Percentiles rank a stretch among this genome's conserved stretches.
Evolutionary conservation across 2,329 filamentous ascomycete species (phyloP).

Genomic region (Orbilia ellipsospora): DNA sequence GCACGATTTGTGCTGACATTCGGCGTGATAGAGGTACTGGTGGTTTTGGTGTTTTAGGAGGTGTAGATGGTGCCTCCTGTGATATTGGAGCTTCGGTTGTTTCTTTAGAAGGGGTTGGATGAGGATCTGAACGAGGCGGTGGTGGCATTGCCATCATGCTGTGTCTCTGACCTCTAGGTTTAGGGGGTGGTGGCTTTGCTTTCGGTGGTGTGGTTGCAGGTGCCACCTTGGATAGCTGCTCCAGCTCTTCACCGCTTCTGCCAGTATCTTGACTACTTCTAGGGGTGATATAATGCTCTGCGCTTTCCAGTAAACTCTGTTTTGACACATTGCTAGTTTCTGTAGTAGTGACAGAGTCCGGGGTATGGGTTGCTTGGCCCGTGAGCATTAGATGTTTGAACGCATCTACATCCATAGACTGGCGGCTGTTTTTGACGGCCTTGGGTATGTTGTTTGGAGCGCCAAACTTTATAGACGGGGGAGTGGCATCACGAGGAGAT

Average conservation of each 20-base stretch:
- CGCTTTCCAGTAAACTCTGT: slow-evolving; percentile 31
- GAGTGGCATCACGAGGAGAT: slow-evolving; percentile 8
- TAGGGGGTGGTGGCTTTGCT: slow-evolving; percentile 49
- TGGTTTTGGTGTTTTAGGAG: slow-evolving; percentile 43
- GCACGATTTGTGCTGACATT: slow-evolving; percentile 26
- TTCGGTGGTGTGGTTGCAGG: slow-evolving; percentile 13
- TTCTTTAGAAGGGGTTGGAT: slow-evolving; percentile 20
- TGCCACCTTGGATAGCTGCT: slow-evolving; percentile 14
- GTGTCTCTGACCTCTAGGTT: slow-evolving; percentile 47
- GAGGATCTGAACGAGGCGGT: slow-evolving; percentile 29
- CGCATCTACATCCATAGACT: slow-evolving; percentile 77
- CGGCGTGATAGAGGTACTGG: slow-evolving; percentile 50
- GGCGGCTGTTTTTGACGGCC: slow-evolving; percentile 59
- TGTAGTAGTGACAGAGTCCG: slow-evolving; percentile 61
- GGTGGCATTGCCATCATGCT: slow-evolving; percentile 49
- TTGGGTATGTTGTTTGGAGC: slow-evolving; percentile 59
- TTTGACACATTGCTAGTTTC: slow-evolving; percentile 59
- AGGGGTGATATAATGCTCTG: slow-evolving; percentile 33
- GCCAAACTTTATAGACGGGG: slow-evolving; percentile 58
- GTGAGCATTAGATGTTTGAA: slow-evolving; percentile 82
- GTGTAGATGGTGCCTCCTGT: slow-evolving; percentile 27
- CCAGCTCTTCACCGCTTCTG: slow-evolving; percentile 24
- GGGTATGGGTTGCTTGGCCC: slow-evolving; percentile 66
- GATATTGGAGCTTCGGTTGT: neutral
- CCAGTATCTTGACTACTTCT: slow-evolving; percentile 48